These are phyloP conservation scores for Jamesozyma gamospora DNA, from an alignment of 805 yeast species.

Conservation along the genomic window DNA sequence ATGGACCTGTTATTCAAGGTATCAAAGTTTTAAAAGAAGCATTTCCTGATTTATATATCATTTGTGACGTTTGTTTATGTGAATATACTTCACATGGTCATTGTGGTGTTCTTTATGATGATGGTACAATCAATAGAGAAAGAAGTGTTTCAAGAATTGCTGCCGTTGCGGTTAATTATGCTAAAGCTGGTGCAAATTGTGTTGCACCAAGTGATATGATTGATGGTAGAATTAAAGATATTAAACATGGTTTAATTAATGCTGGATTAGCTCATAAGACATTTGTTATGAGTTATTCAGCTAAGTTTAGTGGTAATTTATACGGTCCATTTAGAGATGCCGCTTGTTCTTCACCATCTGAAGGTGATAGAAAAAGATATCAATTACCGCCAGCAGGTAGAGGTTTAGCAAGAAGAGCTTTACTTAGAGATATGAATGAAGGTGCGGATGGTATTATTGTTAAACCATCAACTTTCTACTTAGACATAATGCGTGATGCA, in stretches of 20 bases:
- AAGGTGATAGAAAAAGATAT: slow-evolving; percentile 86
- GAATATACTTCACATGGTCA: slow-evolving; percentile 98
- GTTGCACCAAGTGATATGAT: slow-evolving; percentile 98
- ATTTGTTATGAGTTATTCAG: slow-evolving; percentile 86
- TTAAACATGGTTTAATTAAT: slow-evolving; percentile 72
- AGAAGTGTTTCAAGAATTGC: slow-evolving; percentile 73
- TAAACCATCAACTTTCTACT: slow-evolving; percentile 91
- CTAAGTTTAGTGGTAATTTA: slow-evolving; percentile 81
- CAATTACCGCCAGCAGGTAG: slow-evolving; percentile 90
- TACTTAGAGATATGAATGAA: slow-evolving; percentile 74
- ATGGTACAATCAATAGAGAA: slow-evolving; percentile 73
- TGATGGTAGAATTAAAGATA: slow-evolving; percentile 86
- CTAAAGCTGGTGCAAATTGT: slow-evolving; percentile 88
- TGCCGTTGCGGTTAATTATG: slow-evolving; percentile 90
- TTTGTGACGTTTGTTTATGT: slow-evolving; percentile 94
- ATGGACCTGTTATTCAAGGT: slow-evolving; percentile 86
- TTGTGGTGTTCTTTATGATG: slow-evolving; percentile 84
- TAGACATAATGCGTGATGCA: slow-evolving; percentile 87
- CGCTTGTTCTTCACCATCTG: slow-evolving; percentile 81
- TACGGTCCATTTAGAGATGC: slow-evolving; percentile 98
- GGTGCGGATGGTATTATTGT: slow-evolving; percentile 95
- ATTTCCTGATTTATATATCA: slow-evolving; percentile 77
- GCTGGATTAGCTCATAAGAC: slow-evolving; percentile 79
- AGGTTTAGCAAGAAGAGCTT: slow-evolving; percentile 89
- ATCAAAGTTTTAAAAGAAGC: slow-evolving; percentile 50